Evolutionary conservation across 345 rosid species (phyloP), one percentile per base, ranked within the genome.

Genomic region (Mallotus nudiflorus): DNA sequence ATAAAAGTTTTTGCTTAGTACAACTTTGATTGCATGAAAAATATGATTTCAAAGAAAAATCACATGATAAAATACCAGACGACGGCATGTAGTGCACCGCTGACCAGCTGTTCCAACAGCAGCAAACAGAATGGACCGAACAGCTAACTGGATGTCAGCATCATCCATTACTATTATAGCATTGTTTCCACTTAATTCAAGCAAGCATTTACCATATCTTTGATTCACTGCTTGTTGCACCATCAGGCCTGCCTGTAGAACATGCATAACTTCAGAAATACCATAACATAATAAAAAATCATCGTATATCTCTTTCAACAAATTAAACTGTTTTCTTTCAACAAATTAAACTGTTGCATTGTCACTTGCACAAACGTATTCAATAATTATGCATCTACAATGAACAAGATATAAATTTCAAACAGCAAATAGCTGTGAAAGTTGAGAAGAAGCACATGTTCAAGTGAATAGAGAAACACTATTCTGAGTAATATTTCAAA

Each of bases 51-150:
- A 78, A 25, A 48, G 49, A 66, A 75, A 62, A 69, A 74, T 40
- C 15, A 18, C 35, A 39, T 20, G 18, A 27, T 18, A 29, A 31
- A 20, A 24, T 90, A 95, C 98, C 98, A 95, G 99, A 75, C 99
- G 85, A 78, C 98, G 99, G 76, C 97, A 92, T 64, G 99, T 90
- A 71, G 99, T 92, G 87, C 97, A 92, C 69, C 99, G 92, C 67
- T 92, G 99, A 51, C 98, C 98, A 82, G 97, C 98, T 13, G 98
- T 96, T 71, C 99, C 99, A 61, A 92, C 99, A 46, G 99, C 94
- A 61, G 97, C 99, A 79, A 92, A 92, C 52, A 92, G 75, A 73
- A 92, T 87, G 45, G 99, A 89, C 25, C 96, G 91, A 64, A 83
- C 89, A 61, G 99, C 99, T 76, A 95, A 80, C 75, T 80, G 84